Evolutionary conservation across 2,329 filamentous ascomycete species (phyloP).

Genomic region (Epicoccum nigrum): DNA sequence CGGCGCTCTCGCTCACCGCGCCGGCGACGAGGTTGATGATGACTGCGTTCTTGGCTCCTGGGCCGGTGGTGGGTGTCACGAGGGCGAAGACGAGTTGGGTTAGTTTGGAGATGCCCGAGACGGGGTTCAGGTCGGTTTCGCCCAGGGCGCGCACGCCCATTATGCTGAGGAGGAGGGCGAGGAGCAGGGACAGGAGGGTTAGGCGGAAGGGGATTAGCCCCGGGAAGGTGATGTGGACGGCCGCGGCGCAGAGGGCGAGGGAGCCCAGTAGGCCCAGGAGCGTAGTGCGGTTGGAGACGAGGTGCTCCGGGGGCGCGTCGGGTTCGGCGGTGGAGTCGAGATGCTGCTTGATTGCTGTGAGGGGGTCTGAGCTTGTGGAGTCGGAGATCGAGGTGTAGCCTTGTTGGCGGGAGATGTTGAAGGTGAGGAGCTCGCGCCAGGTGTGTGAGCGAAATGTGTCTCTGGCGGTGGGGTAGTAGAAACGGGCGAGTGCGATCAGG

Average conservation of each 20-base stretch:
- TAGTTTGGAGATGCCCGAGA: slow-evolving; percentile 94
- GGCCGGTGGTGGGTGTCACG: slow-evolving; percentile 72
- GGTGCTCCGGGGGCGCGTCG: slow-evolving; percentile 84
- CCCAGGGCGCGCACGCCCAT: slow-evolving; percentile 70
- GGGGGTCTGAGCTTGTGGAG: slow-evolving; percentile 26
- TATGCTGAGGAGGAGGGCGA: slow-evolving; percentile 71
- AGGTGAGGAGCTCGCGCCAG: slow-evolving; percentile 44
- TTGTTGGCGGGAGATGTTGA: slow-evolving; percentile 43
- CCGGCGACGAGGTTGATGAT: slow-evolving; percentile 94
- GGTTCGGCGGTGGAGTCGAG: slow-evolving; percentile 55
- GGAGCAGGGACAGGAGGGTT: slow-evolving; percentile 80
- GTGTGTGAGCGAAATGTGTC: slow-evolving; percentile 40
- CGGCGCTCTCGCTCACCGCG: slow-evolving; percentile 82
- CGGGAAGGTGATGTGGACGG: slow-evolving; percentile 84
- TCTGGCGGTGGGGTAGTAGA: slow-evolving; percentile 45
- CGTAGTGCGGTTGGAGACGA: slow-evolving; percentile 75
- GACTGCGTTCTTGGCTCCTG: slow-evolving; percentile 72
- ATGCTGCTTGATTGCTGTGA: slow-evolving; percentile 40
- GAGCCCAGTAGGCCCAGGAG: slow-evolving; percentile 77
- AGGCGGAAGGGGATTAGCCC: slow-evolving; percentile 80
- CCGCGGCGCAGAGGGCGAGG: slow-evolving; percentile 77
- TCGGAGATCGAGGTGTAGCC: slow-evolving; percentile 49
- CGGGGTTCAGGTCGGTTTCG: slow-evolving; percentile 93
- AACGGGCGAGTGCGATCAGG: slow-evolving; percentile 55
- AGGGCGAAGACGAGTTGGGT: slow-evolving; percentile 95